A percentile compares a stretch with the other conserved stretches of the same genome.
Evolutionary conservation across 441 rosid genomes (phyloP).

Genomic region (Jatropha multifida): DNA sequence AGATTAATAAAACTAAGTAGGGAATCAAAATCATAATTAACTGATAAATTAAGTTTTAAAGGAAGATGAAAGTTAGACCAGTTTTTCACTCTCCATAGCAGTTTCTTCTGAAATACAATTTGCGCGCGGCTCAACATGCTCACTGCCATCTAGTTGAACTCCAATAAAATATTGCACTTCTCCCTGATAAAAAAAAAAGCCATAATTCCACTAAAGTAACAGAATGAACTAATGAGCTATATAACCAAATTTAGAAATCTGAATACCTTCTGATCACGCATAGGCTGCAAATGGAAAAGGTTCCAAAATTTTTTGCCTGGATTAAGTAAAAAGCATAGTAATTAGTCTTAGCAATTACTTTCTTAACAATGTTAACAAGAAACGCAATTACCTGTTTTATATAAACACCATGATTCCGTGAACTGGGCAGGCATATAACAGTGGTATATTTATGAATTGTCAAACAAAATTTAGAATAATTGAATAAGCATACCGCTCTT

Average conservation of each 20-base stretch:
- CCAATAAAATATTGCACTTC: conserved; percentile 99
- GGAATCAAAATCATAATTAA: neutral
- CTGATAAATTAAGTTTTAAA: neutral
- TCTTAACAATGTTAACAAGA: too few relatives aligned
- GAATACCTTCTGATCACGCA: conserved; percentile 98
- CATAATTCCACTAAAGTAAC: too few relatives aligned
- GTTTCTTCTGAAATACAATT: conserved; percentile 66
- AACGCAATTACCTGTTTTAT: neutral
- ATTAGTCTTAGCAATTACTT: neutral
- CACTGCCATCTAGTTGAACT: conserved; percentile 95
- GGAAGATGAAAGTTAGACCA: conserved; percentile 42
- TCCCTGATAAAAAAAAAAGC: conserved; percentile 48
- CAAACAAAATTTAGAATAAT: neutral
- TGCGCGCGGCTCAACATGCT: conserved; percentile 77
- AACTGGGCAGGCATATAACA: neutral
- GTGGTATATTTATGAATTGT: too few relatives aligned
- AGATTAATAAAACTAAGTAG: neutral
- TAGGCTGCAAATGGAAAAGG: conserved; percentile 96
- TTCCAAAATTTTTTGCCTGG: conserved; percentile 99
- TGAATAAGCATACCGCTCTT: conserved; percentile 65
- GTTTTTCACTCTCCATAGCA: conserved; percentile 66
- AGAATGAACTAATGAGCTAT: neutral
- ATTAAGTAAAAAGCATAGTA: conserved; percentile 8
- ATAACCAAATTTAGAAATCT: neutral
- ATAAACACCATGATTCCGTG: neutral